Conservation (phyloP, 1,284 basidiomycete genomes). For the Malassezia slooffiae region DNA sequence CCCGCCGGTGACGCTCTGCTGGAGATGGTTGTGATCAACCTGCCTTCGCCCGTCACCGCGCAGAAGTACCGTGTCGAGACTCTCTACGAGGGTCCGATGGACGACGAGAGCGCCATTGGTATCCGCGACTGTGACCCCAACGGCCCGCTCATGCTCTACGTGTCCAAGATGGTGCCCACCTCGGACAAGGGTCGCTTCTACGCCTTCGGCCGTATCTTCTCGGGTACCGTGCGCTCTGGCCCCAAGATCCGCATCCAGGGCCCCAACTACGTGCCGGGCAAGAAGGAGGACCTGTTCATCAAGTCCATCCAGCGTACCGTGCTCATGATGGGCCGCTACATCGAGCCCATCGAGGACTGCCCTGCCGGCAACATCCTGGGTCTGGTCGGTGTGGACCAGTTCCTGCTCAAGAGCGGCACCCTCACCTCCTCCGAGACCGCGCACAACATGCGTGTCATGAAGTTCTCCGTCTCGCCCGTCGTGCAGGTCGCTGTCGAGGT, state of each 20-base stretch:
- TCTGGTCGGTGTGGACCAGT: conserved; percentile 99
- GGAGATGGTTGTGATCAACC: conserved; percentile 99
- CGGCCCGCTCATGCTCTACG: conserved; percentile 91
- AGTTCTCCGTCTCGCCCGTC: conserved; percentile 82
- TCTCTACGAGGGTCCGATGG: conserved; percentile 98
- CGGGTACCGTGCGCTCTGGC: conserved; percentile 89
- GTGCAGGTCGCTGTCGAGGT: conserved; percentile 99
- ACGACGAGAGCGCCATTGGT: conserved; percentile 96
- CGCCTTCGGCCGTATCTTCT: conserved; percentile 99
- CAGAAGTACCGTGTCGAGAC: conserved; percentile 99
- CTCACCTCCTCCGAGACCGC: conserved; percentile 95
- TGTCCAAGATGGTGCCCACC: conserved; percentile 99
- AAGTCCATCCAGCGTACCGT: conserved; percentile 98
- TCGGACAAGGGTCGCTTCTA: conserved; percentile 99
- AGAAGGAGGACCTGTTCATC: conserved; percentile 96
- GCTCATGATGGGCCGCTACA: conserved; percentile 99
- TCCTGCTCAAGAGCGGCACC: conserved; percentile 94
- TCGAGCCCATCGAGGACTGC: conserved; percentile 98
- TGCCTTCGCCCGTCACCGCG: conserved; percentile 81
- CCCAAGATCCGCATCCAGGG: conserved; percentile 99
- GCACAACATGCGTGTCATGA: conserved; percentile 99
- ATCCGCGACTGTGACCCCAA: conserved; percentile 98
- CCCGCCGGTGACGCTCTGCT: conserved; percentile 96
- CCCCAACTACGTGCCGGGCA: conserved; percentile 95
- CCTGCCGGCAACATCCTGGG: conserved; percentile 97